These are phyloP conservation scores for Lignosus rhinocerotis DNA, from an alignment of 1,284 basidiomycete genomes.

Conservation along the genomic window DNA sequence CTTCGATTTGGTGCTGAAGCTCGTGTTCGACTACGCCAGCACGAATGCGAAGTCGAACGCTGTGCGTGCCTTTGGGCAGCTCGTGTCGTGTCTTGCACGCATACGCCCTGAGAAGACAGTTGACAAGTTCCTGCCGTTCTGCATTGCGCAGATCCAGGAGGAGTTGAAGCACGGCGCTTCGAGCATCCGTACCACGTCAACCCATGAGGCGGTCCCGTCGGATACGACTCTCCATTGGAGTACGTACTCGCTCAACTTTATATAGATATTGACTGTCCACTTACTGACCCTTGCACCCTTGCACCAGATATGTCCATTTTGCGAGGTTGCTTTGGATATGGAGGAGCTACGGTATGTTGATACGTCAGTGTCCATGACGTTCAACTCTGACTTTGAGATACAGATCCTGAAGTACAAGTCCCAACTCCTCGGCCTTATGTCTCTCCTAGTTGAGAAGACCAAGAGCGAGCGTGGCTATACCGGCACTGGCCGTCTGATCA, in stretches of 20 bases:
- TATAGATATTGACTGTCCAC: not conserved
- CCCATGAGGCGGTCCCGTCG: slow-evolving; percentile 77
- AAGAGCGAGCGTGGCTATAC: slow-evolving; percentile 91
- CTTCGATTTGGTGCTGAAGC: slow-evolving; percentile 84
- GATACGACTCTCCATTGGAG: slow-evolving; percentile 97
- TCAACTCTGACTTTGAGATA: not conserved
- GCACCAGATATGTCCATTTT: slow-evolving; percentile 76
- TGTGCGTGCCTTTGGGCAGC: slow-evolving; percentile 87
- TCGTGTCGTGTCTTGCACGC: slow-evolving; percentile 85
- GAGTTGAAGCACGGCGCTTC: slow-evolving; percentile 93
- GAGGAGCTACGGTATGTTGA: slow-evolving; percentile 56
- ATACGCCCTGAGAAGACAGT: slow-evolving; percentile 80
- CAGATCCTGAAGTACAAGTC: slow-evolving; percentile 75
- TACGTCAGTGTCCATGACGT: not conserved
- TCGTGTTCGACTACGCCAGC: slow-evolving; percentile 86
- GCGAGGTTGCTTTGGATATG: slow-evolving; percentile 77
- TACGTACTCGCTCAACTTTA: slow-evolving; percentile 40
- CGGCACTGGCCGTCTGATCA: slow-evolving; percentile 79
- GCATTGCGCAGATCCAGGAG: slow-evolving; percentile 77
- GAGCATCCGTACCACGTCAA: slow-evolving; percentile 88
- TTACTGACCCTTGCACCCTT: slow-evolving; percentile 2
- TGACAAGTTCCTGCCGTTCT: slow-evolving; percentile 80
- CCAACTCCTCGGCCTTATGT: slow-evolving; percentile 69
- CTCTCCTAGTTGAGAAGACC: slow-evolving; percentile 74
- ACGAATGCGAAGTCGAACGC: slow-evolving; percentile 88